Evolutionary conservation across 176 grass and related monocot genomes (phyloP), one percentile per base, ranked within the genome.

Genomic region (Olyra latifolia): DNA sequence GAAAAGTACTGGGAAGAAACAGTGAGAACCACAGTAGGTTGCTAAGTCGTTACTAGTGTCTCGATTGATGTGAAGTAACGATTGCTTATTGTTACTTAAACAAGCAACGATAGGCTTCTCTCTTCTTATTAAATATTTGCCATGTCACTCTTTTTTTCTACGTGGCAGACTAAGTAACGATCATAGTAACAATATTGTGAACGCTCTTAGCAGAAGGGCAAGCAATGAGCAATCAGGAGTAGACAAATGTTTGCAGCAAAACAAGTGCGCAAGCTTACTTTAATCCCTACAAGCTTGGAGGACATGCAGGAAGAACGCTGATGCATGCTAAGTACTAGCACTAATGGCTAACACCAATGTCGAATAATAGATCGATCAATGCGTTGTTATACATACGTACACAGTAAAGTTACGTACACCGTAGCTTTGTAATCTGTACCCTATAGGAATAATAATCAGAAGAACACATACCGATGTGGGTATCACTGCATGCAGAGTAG

Each of bases 261-360:
- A 29, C 48, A 42, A 43, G 29, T 3, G 30, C 65, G 19, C n/a
- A 3, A 53, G 44, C 66, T 23, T 54, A 72, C 17, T 63, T 72
- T 85, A 66, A 55, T 52, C 41, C 74, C 54, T 78, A 29, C 64
- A 77, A 30, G 24, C 74, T 78, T 78, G 66, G 32, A 62, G 66
- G 55, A 43, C 58, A 10, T 44, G 9, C 80, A 71, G 61, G 82
- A 77, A 84, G 65, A 63, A 45, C 32, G 50, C 29, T 32, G 64
- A 16, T 17, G 9, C 11, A 56, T 13, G 20, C 52, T 81, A 81
- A 43, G 17, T 23, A 50, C 27, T 55, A 30, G 8, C 24, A 57
- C n/a, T 55, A 62, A 80, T 69, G 14, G 5, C 8, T 12, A 77
- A 77, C 66, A 71, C 52, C 60, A 76, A 46, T 44, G 40, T 73